Evolutionary conservation across 2,329 filamentous ascomycete genomes (phyloP).

Genomic region (Fusarium protoensiforme): DNA sequence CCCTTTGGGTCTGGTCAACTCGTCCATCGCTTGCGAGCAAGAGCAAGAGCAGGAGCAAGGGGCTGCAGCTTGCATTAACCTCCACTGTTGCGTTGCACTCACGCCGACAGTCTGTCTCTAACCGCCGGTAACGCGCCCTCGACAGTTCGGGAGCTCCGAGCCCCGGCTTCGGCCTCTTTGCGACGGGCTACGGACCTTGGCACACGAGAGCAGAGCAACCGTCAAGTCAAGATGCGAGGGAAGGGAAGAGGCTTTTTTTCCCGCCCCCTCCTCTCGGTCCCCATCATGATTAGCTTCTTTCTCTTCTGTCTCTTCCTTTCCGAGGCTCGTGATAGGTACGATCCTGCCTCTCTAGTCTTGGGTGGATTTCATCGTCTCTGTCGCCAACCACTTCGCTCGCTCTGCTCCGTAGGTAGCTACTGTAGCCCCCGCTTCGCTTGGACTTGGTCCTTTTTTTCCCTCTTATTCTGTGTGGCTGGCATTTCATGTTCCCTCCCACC

Average conservation of each 20-base stretch:
- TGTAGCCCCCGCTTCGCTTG: slow-evolving; percentile 13
- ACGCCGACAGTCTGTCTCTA: slow-evolving; percentile 1
- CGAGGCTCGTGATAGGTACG: slow-evolving; percentile 28
- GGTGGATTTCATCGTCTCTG: slow-evolving; percentile 14
- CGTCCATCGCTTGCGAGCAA: background rate
- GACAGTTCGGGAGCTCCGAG: background rate
- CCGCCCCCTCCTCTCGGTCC: slow-evolving; percentile 1
- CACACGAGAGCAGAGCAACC: background rate
- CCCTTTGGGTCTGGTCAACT: background rate
- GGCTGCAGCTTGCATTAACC: slow-evolving; percentile 7
- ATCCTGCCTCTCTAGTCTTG: slow-evolving; percentile 9
- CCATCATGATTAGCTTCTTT: background rate
- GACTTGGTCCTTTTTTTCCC: slow-evolving; percentile 1
- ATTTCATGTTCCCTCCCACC: background rate
- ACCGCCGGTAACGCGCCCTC: slow-evolving; percentile 7
- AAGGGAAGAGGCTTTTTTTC: slow-evolving; percentile 16
- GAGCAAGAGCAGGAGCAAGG: background rate
- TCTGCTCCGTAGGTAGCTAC: background rate
- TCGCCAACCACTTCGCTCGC: slow-evolving; percentile 13
- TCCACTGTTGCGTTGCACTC: slow-evolving; percentile 4
- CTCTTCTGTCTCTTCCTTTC: slow-evolving; percentile 8
- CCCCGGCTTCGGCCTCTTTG: slow-evolving; percentile 27
- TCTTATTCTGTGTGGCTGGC: slow-evolving; percentile 5
- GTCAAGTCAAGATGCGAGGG: background rate
- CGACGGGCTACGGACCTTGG: slow-evolving; percentile 10